These are phyloP conservation scores for Epichloe uncinata DNA, from an alignment of 2,329 filamentous ascomycete genomes.

Conservation along the genomic window DNA sequence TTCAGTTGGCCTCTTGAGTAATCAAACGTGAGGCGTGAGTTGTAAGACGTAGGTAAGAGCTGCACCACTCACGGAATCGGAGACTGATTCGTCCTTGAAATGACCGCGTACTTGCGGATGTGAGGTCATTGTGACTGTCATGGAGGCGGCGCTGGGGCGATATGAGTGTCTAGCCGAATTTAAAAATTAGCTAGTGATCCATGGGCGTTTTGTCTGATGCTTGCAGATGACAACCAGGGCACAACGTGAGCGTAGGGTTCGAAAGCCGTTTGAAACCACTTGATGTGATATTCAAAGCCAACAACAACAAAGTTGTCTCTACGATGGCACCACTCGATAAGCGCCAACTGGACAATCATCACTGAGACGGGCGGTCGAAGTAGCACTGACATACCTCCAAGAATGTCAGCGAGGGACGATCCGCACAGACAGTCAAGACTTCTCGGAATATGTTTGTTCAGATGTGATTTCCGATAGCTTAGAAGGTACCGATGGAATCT, in stretches of 20 bases:
- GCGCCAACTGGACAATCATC: not conserved
- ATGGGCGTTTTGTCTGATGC: not conserved
- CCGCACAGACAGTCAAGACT: not conserved
- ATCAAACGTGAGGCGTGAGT: not conserved
- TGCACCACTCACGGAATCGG: conserved; percentile 8
- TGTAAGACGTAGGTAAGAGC: not conserved
- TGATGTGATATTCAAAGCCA: not conserved
- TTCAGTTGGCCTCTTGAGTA: conserved; percentile 1
- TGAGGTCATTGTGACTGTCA: conserved; percentile 10
- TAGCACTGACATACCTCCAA: not conserved
- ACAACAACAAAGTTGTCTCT: not conserved
- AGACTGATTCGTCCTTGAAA: conserved; percentile 8
- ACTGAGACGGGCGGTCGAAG: not conserved
- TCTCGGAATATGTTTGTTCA: not conserved
- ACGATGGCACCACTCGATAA: not conserved
- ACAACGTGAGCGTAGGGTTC: not conserved
- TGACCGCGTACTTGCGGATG: conserved; percentile 10
- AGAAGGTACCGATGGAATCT: not conserved
- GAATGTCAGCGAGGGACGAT: not conserved
- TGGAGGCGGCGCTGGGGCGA: not conserved
- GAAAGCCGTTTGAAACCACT: too few relatives aligned
- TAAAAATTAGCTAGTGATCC: not conserved
- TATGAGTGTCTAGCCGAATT: not conserved
- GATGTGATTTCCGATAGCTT: not conserved
- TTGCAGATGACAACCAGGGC: not conserved